A percentile compares a stretch with the other conserved stretches of the same genome.
phyloP scores from a whole-genome alignment of 441 rosid species.

The Adansonia gregorii region DNA sequence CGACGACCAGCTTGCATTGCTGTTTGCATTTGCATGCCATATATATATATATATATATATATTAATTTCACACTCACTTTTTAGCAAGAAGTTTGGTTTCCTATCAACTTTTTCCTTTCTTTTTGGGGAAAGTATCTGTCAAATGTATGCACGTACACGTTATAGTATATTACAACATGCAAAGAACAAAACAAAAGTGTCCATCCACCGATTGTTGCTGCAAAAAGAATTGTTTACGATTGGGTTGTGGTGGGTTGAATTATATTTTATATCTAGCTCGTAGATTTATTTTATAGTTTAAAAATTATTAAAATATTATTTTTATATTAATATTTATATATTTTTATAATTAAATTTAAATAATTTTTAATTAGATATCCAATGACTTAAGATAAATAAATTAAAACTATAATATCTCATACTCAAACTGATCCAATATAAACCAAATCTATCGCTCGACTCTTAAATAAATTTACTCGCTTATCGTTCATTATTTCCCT shows the following conservation, averaged over 20 bases:
- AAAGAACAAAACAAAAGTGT: background rate
- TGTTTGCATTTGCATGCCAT: background rate
- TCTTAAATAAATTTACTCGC: too few species aligned
- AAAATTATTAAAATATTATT: too few species aligned
- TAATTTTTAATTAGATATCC: too few species aligned
- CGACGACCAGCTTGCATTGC: background rate
- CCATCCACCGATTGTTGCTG: background rate
- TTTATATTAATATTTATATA: too few species aligned
- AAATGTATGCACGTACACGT: background rate
- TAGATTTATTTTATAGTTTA: too few species aligned
- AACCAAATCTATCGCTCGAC: too few species aligned
- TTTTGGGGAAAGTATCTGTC: slow-evolving; percentile 22
- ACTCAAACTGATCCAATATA: too few species aligned
- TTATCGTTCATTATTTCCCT: background rate
- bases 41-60: background rate
- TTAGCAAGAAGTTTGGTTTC: slow-evolving; percentile 16
- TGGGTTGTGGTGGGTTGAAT: too few species aligned
- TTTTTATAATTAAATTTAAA: too few species aligned
- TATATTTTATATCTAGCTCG: too few species aligned
- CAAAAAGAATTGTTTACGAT: background rate
- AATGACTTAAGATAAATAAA: too few species aligned
- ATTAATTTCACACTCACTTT: background rate
- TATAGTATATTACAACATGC: background rate
- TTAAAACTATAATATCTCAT: too few species aligned
- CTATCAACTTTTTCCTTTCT: slow-evolving; percentile 13